Base-by-base conservation (phyloP, 2,329 filamentous ascomycete genomes). In the Ilyonectria robusta region DNA sequence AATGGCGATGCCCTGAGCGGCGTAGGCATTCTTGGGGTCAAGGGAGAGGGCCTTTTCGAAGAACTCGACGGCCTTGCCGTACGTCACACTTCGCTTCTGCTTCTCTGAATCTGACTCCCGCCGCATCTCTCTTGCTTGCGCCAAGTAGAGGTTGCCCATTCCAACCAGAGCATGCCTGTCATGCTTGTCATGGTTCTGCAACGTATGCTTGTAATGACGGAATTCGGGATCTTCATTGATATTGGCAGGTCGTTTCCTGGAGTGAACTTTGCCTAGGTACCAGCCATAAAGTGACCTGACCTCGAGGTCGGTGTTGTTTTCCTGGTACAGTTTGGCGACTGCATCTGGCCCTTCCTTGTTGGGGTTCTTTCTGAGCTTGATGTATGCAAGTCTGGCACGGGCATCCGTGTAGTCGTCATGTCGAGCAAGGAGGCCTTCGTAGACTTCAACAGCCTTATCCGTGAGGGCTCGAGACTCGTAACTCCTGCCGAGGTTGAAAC, bases 1-100 rank as follows among this genome's bases (percentile, higher is more conserved):
- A 77, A 99, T 98, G 15, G 94, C 96, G 71, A 99, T 91, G 67
- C 97, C 96, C 78, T 99, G 96, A 2, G 96, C 96, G 8, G 97
- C 97, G 79, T 97, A 97, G 0, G 96, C 95, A 74, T 98, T 99
- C 83, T 92, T 94, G 0, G 94, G 91, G 76, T 99, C 96, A n/a
- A 99, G 85, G 70, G 97, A 94, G 23, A 99, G 85, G 5, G 95
- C 95, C 83, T 99, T 99, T 79, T 98, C 96, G 75, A 98, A 99
- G 82, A 99, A 99, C 78, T 99, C 97, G 11, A 98, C 95, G 0
- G 96, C 95, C 72, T 95, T 94, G 78, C 91, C 90, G 78, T 98
- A 99, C 68, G 91, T 92, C 73, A 92, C 93, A 64, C 92, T 93
- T 59, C 95, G 91, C 84, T 97, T 97, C 75, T 97, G 93, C 81